A percentile compares a stretch with the other conserved stretches of the same genome.
Evolutionary conservation across 306 rosid species (phyloP).

Genomic region (Sicyos edulis): DNA sequence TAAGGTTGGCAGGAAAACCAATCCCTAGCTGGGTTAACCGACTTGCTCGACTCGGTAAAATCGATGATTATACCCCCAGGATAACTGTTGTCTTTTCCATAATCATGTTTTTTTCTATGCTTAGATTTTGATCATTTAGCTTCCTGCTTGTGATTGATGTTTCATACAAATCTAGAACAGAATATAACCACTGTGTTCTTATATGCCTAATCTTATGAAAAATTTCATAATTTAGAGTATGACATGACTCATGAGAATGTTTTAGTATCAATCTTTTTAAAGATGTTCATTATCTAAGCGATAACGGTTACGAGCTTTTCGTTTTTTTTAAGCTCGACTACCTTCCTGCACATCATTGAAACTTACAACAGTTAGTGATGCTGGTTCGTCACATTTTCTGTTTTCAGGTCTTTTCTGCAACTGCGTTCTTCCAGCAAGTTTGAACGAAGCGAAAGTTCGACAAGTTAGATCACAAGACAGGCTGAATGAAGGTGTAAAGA

Average conservation of each 20-base stretch:
- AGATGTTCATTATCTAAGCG: no score
- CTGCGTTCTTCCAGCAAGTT: no score
- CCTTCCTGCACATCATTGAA: no score
- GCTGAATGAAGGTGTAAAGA: slow-evolving; percentile 47
- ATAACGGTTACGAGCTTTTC: background rate
- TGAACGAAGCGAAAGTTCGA: slow-evolving; percentile 65
- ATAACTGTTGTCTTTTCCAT: no score
- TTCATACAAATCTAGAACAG: background rate
- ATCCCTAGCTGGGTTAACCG: slow-evolving; percentile 97
- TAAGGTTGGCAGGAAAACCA: slow-evolving; percentile 52
- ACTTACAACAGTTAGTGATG: slow-evolving; percentile 19
- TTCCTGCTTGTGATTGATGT: background rate
- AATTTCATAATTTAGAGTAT: background rate
- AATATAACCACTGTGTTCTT: slow-evolving; percentile 7
- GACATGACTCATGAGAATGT: background rate
- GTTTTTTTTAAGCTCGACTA: no score
- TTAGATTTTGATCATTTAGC: background rate
- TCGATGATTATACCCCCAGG: background rate
- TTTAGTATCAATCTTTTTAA: no score
- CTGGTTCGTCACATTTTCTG: background rate
- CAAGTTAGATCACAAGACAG: slow-evolving; percentile 40
- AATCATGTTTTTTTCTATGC: background rate
- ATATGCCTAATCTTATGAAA: background rate
- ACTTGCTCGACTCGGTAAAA: slow-evolving; percentile 86
- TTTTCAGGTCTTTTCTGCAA: slow-evolving; percentile 71